Base-by-base conservation (phyloP, 2,329 filamentous ascomycete species). In the Drechslerella coelobrocha region DNA sequence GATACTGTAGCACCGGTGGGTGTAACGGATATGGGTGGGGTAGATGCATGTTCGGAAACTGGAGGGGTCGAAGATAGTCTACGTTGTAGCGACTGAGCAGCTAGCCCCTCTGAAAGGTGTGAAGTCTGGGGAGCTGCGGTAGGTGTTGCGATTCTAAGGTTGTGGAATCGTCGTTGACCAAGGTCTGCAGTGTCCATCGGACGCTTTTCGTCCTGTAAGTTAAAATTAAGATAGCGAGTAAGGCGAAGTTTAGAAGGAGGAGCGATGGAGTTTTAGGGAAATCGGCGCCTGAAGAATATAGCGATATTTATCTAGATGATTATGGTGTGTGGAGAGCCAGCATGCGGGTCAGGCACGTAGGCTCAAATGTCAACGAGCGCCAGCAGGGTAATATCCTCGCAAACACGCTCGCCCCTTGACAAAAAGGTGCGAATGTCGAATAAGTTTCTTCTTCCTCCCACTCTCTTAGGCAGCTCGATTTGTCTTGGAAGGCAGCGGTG, bases 111-210 rank as follows among this genome's bases (percentile, higher is more conserved):
- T 21, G 66, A 71, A 12, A 71, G 59, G 23, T 56, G 59, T 21
- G 66, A 71, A 21, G 66, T 71, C 9, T 62, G 66, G 17, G 59
- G 66, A 54, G 66, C 53, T 26, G 66, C 62, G 37, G 53, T 29
- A 14, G 57, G 45, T 12, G 59, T 63, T 31, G 59, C 31, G 53
- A 71, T 53, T 47, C 48, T 59, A 17, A 71, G 41, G 17, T 61
- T 61, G 24, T 63, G 59, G 59, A 71, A 71, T 71, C 66, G 47
- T 54, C 59, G 59, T 27, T 62, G 66, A 48, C 53, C 53, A 37
- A 71, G 29, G 34, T 71, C 66, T 55, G 61, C 19, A 55, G 66
- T 54, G 55, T 71, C 66, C 66, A 71, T 71, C 54, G 66, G 66
- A 71, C 66, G 66, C 52, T 48, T 26, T 63, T 63, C 66, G 66